Evolutionary conservation across 441 rosid genomes (phyloP), one percentile per base, ranked within the genome.

Genomic region (Mallotus repandus): DNA sequence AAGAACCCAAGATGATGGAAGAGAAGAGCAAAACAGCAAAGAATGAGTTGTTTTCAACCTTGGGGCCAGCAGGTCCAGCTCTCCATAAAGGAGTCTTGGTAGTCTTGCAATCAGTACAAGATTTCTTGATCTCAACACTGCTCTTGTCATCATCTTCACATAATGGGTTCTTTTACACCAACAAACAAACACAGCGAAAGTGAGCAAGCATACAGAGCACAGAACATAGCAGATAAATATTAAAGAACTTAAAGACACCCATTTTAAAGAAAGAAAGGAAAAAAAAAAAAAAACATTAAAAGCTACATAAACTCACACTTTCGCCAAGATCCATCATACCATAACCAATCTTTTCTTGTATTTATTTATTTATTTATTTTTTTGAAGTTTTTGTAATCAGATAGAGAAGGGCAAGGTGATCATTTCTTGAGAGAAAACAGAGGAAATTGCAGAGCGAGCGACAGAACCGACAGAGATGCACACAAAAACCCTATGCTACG

Each of bases 11-110:
- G 14, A 38, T 38, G 52, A 16, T 14, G 13, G 8, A 57, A 29
- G 32, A 2, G 32, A 29, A 2, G 32, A 43, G 0, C 18, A 21
- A 38, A 7, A 29, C 2, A 43, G 29, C 56, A 55, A 10, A 7
- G 21, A 38, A 29, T 3, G 41, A 38, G 41, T 38, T 38, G 41
- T 38, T 38, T 2, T 38, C 6, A n/a, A 92, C 99, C 92, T 92
- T 95, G 18, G 99, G 98, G 8, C 98, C 99, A 72, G 90, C 81
- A 54, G 97, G 99, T 38, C 99, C 99, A 75, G 87, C 86, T 85
- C 99, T 86, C 99, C 98, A 95, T 80, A 91, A 81, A 38, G 99
- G 98, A 19, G 97, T 95, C 80, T 79, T 89, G 9, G 93, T 89
- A 68, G 97, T 89, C 58, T 86, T 89, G 81, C 99, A 95, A 64